phyloP scores from a whole-genome alignment of 176 grass and related monocot species.

The Eleusine indica region DNA sequence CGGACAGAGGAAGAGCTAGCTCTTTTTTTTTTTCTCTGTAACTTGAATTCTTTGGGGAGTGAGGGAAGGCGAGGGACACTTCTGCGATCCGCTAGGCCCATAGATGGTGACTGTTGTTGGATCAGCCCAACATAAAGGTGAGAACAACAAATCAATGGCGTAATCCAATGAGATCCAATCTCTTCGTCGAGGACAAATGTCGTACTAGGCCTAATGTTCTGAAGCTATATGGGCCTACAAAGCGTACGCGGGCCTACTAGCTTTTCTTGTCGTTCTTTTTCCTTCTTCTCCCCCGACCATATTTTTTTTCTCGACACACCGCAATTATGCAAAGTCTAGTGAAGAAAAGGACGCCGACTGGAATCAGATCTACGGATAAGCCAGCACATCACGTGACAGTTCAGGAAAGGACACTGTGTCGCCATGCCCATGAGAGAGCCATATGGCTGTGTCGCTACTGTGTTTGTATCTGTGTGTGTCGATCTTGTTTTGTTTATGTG shows the following conservation, averaged over 20 bases:
- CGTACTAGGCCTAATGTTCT: too few relatives aligned
- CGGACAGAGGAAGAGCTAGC: too few relatives aligned
- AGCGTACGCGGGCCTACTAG: background rate
- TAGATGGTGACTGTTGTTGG: background rate
- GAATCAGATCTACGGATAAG: background rate
- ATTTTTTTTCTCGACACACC: background rate
- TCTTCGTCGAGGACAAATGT: background rate
- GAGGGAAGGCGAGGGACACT: too few relatives aligned
- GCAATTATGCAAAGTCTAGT: background rate
- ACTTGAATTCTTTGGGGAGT: too few relatives aligned
- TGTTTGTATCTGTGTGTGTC: background rate
- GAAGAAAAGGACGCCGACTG: background rate
- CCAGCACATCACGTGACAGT: constrained; percentile 26
- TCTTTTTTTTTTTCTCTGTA: too few relatives aligned
- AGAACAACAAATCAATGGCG: too few relatives aligned
- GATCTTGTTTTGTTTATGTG: background rate
- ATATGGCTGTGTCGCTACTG: background rate
- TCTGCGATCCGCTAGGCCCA: background rate
- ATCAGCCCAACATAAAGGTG: background rate
- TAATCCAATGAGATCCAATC: background rate
- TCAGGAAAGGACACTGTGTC: background rate
- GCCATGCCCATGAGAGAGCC: background rate
- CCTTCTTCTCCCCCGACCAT: background rate
- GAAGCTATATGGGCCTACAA: background rate
- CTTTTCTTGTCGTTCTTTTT: background rate